Evolutionary conservation across 176 grass and related monocot species (phyloP), one percentile per base, ranked within the genome.

Genomic region (Thinopyrum elongatum): DNA sequence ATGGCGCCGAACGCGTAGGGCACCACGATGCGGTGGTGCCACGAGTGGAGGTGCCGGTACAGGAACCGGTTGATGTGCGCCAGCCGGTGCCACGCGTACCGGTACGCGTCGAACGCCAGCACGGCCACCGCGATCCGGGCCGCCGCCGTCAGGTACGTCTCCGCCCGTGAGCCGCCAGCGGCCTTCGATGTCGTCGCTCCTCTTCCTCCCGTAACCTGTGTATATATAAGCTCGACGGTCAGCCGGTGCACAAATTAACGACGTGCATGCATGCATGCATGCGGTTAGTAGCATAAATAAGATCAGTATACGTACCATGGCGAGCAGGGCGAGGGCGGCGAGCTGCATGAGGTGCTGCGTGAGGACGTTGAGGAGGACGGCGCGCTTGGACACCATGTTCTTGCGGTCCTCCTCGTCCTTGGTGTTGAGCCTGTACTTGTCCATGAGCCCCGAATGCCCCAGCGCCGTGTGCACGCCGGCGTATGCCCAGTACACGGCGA

Each of bases 401-500:
- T 72, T 92, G 23, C 19, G 79, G 10, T 81, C 55, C 80, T 88
- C 90, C 26, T 88, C 86, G 15, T 42, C 62, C 38, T 78, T 83
- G 14, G 90, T 1, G 69, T 92, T 86, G 30, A 92, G 66, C 78
- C 90, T 75, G 79, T 85, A 92, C 70, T 83, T 71, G 21, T 88
- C 90, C 26, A 92, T 42, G 34, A 72, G 36, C 70, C 70, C 53
- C 31, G 82, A 33, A 0, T 70, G 42, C 46, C 69, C 69, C 12
- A 88, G 83, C 21, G 77, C 72, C 74, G 79, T 27, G 41, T 86
- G 88, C 26, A 88, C 4, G 63, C 64, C 86, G 19, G 86, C 82
- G 74, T 88, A 92, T 4, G 72, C 81, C 90, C 90, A 92, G 68
- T 88, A 92, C 30, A 88, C 86, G 2, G 76, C 25, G 44, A 92